These are phyloP conservation scores for Lactarius vividus DNA, from an alignment of 768 basidiomycete genomes.

Conservation along the genomic window DNA sequence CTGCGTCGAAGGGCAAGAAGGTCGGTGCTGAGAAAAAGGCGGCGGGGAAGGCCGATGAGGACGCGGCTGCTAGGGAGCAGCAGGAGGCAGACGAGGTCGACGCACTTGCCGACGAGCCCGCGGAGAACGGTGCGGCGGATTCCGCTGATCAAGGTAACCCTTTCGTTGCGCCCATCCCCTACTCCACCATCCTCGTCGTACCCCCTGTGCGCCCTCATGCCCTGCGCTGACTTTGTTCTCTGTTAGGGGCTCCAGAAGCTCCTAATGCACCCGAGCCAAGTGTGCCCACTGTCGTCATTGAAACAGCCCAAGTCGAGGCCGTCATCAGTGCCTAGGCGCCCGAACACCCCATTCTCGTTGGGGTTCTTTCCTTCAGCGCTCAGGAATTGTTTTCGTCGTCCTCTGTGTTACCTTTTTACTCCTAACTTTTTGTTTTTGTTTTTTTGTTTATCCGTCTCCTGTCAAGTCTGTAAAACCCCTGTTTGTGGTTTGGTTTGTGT, in stretches of 20 bases:
- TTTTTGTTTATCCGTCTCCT: conserved; percentile 19
- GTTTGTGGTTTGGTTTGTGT: conserved; percentile 7
- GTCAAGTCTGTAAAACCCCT: conserved; percentile 12
- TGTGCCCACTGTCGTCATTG: conserved; percentile 17
- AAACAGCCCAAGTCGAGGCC: conserved; percentile 8
- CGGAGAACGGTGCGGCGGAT: conserved; percentile 11
- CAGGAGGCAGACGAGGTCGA: conserved; percentile 26
- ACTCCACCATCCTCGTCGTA: background rate
- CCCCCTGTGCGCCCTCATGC: background rate
- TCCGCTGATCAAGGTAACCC: conserved; percentile 5
- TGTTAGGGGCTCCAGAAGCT: background rate
- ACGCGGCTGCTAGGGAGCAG: conserved; percentile 17
- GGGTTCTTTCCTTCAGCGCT: background rate
- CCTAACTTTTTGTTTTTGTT: background rate
- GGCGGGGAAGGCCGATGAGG: conserved; percentile 6
- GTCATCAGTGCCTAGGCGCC: conserved; percentile 17
- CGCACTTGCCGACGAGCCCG: conserved; percentile 25
- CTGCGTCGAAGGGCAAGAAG: conserved; percentile 22
- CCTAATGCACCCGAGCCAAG: conserved; percentile 17
- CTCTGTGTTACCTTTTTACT: background rate
- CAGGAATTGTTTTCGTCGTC: background rate
- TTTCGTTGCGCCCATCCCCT: background rate
- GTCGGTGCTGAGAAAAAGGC: conserved; percentile 17
- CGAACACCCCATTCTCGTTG: background rate
- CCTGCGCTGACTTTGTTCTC: conserved; percentile 2